Percentiles rank a stretch among this genome's conserved stretches.
phyloP scores from a whole-genome alignment of 192 early-diverging fungal genomes.

The Podila epicladia region DNA sequence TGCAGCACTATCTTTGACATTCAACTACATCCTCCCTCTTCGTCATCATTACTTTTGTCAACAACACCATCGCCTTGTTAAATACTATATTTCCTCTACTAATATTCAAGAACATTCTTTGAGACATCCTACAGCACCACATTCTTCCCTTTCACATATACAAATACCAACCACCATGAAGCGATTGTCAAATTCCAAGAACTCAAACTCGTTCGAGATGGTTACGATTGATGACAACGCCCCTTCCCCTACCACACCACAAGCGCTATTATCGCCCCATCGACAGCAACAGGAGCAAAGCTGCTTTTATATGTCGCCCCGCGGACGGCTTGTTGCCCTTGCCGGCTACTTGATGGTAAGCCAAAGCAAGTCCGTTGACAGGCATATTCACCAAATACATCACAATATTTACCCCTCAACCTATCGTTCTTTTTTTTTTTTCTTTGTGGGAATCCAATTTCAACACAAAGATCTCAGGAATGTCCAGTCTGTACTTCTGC shows the following conservation, averaged over 20 bases:
- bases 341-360: background rate
- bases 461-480: slow-evolving; percentile 16
- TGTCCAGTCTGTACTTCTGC: slow-evolving; percentile 39
- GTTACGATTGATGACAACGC: slow-evolving; percentile 21
- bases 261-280: background rate
- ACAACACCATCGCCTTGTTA: background rate
- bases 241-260: background rate
- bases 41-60: background rate
- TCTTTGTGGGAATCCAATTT: background rate
- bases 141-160: no score
- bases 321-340: background rate
- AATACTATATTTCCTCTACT: background rate
- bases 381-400: background rate
- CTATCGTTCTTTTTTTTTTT: background rate
- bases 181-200: slow-evolving; percentile 6
- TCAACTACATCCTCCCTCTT: background rate
- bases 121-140: background rate
- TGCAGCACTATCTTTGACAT: background rate
- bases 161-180: slow-evolving; percentile 4
- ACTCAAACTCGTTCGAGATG: slow-evolving; percentile 33
- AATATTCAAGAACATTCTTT: background rate
- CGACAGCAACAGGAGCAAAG: background rate
- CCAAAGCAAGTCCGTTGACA: no score
- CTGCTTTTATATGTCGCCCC: background rate
- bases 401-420: background rate